These are phyloP conservation scores for Bimuria novae-zelandiae DNA, from an alignment of 2,329 filamentous ascomycete genomes.

Conservation along the genomic window DNA sequence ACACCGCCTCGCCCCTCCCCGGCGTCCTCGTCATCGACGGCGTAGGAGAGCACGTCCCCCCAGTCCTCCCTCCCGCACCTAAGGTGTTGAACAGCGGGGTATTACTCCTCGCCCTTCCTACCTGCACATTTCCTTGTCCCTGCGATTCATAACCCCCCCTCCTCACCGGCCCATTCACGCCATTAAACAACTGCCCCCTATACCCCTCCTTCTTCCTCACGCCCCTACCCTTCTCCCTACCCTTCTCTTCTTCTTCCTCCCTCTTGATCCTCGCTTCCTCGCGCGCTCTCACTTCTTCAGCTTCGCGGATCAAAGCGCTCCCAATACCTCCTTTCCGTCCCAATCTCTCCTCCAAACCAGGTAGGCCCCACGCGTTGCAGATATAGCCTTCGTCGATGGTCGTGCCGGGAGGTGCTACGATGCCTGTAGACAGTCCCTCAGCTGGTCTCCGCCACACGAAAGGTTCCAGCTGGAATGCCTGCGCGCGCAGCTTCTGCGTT, in stretches of 20 bases:
- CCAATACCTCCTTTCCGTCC: constrained; percentile 13
- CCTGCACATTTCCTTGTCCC: not conserved
- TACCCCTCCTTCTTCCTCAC: not conserved
- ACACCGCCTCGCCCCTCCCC: not conserved
- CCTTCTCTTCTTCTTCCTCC: not conserved
- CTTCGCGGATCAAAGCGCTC: constrained; percentile 4
- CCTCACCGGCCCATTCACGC: not conserved
- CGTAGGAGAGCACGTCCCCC: not conserved
- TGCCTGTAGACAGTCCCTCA: constrained; percentile 12
- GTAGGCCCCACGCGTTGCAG: constrained; percentile 16
- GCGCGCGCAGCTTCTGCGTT: constrained; percentile 27
- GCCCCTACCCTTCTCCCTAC: not conserved
- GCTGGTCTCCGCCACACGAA: constrained; percentile 28
- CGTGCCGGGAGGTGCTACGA: not conserved
- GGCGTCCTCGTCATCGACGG: too few relatives aligned
- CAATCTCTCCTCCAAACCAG: constrained; percentile 13
- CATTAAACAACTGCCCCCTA: too few relatives aligned
- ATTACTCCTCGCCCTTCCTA: not conserved
- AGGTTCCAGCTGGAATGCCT: constrained; percentile 24
- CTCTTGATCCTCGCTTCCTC: constrained; percentile 5
- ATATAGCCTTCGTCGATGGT: constrained; percentile 11
- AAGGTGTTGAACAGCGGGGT: not conserved
- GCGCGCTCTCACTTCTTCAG: constrained; percentile 1
- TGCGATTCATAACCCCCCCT: not conserved
- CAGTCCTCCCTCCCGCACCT: not conserved